Conservation (phyloP, 768 basidiomycete species). For the Hydnomerulius pinastri region DNA sequence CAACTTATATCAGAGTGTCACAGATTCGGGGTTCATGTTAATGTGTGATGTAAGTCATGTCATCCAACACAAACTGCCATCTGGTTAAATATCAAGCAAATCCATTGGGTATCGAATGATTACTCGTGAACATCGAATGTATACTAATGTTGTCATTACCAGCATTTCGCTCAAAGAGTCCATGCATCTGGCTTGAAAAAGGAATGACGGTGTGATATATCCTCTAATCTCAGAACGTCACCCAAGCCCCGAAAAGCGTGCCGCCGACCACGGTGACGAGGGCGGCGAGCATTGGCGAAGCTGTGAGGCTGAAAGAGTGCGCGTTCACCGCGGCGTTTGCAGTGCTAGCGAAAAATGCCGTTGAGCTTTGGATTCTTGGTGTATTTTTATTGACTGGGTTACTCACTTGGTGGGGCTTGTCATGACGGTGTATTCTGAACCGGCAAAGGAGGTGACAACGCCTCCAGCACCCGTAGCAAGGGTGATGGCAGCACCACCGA, state of each 20-base stretch:
- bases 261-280: conserved; percentile 32
- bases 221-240: conserved; percentile 27
- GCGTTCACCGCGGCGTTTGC: conserved; percentile 15
- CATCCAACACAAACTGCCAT: neutral
- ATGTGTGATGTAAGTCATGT: too few relatives aligned
- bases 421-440: conserved; percentile 54
- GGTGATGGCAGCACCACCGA: conserved; percentile 60
- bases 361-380: neutral
- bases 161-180: neutral
- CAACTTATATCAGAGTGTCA: too few relatives aligned
- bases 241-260: conserved; percentile 42
- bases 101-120: neutral
- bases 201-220: neutral
- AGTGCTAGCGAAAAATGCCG: conserved; percentile 10
- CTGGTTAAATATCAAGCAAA: neutral
- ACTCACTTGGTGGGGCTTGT: conserved; percentile 17
- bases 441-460: conserved; percentile 51
- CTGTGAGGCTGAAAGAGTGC: conserved; percentile 15
- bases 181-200: neutral
- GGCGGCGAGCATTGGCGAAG: conserved; percentile 30
- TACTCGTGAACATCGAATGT: neutral
- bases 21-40: too few relatives aligned
- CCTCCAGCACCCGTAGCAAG: conserved; percentile 47
- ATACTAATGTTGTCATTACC: neutral
- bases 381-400: neutral